Base-by-base conservation (phyloP, 495 filamentous ascomycete genomes). In the Podospora tetraspora region DNA sequence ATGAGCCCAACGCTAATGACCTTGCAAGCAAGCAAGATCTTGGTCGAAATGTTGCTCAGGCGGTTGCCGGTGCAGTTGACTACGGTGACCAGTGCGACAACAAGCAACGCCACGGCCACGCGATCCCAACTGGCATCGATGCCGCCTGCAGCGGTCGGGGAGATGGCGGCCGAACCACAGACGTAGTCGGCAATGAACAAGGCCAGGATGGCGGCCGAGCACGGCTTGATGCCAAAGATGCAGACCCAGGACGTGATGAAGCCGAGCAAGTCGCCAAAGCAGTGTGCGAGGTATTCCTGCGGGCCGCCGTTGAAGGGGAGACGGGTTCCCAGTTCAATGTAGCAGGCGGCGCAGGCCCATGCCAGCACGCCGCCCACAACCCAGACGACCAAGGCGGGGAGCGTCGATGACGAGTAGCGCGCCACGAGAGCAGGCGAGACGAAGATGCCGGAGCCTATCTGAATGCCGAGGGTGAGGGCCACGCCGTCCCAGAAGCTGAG, bases 371-470 rank as follows among this genome's bases (percentile, higher is more conserved):
- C 80, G 23, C 70, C 78, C n/a, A 79, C n/a, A 23, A 78, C 43
- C 79, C 81, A 84, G n/a, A 80, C 71, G 13, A 75, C 74, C 21
- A 76, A 16, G n/a, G 64, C 73, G 11, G 68, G 61, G 6, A 70
- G 71, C 2, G 77, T 76, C 5, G 74, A 80, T 29, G 71, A 60
- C 9, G 78, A 77, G 57, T 79, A 73, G 22, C 70, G 74, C 61
- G 72, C 73, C 13, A 82, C 74, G 30, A 76, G 73, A 9, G 76
- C 72, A 2, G 80, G 79, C 16, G 79, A 73, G 13, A 77, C 75
- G 68, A 84, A 83, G 10, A 82, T 80, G 19, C 81, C 81, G 8
- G 79, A 78, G 13, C 81, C 81, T 63, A 83, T 79, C 61, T 81
- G 79, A 25, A 83, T 68, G 23, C 78, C 70, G 60, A 83, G 69